These are phyloP conservation scores for Xylariales sp. DNA, from an alignment of 2,329 filamentous ascomycete species.

Conservation along the genomic window DNA sequence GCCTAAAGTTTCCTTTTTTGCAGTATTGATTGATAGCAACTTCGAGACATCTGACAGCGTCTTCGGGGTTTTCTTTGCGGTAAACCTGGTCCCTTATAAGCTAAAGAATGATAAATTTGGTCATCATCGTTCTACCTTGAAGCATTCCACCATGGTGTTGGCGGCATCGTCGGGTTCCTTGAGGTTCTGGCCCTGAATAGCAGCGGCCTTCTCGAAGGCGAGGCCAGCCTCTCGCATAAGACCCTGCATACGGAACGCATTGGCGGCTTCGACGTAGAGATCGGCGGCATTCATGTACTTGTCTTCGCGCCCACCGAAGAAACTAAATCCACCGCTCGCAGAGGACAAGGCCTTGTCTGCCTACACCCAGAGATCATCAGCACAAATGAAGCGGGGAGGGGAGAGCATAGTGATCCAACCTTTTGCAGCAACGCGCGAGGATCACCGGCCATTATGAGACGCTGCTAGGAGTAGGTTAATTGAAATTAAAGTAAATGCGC, in stretches of 20 bases:
- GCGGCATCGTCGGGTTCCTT: constrained; percentile 94
- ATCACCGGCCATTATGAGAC: constrained; percentile 76
- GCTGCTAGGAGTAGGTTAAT: constrained; percentile 16
- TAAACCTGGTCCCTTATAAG: constrained; percentile 82
- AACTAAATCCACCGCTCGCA: constrained; percentile 84
- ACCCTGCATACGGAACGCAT: constrained; percentile 87
- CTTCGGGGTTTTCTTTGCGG: constrained; percentile 83
- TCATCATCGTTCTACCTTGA: constrained; percentile 71
- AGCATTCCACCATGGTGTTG: constrained; percentile 88
- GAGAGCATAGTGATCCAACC: constrained; percentile 59
- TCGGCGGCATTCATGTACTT: constrained; percentile 93
- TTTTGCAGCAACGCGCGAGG: constrained; percentile 83
- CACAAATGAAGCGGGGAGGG: constrained; percentile 39
- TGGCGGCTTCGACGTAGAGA: constrained; percentile 87
- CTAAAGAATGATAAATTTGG: neutral
- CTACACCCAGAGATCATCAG: constrained; percentile 58
- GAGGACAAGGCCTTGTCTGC: constrained; percentile 85
- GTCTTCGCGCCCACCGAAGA: constrained; percentile 87
- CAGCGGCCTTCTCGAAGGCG: constrained; percentile 87
- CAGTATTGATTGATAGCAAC: constrained; percentile 88
- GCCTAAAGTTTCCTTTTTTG: constrained; percentile 87
- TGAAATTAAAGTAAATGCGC: constrained; percentile 12
- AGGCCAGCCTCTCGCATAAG: constrained; percentile 78
- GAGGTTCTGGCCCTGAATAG: constrained; percentile 81
- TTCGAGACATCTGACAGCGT: constrained; percentile 83